Conservation (phyloP, 306 rosid species). For the Carpinus fangiana region DNA sequence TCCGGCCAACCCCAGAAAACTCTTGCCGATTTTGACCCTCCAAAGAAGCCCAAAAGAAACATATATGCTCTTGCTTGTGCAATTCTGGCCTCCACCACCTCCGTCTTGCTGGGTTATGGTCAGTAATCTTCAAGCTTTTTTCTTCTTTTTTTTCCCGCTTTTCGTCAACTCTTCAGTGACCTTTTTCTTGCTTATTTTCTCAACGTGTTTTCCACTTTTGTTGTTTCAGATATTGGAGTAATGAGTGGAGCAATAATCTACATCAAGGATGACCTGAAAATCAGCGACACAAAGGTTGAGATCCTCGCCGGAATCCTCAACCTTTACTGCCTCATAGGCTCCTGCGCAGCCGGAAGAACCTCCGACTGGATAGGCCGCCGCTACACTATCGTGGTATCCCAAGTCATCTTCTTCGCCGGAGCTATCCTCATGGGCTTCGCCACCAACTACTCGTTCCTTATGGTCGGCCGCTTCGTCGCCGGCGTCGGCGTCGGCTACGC, state of each 20-base stretch:
- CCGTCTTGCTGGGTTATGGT: slow-evolving; percentile 87
- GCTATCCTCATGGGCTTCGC: slow-evolving; percentile 86
- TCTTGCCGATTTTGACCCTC: slow-evolving; percentile 50
- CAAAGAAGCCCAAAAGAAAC: slow-evolving; percentile 58
- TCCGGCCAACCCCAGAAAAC: slow-evolving; percentile 32
- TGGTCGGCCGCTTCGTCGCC: slow-evolving; percentile 79
- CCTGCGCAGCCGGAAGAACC: slow-evolving; percentile 74
- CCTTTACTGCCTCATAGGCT: slow-evolving; percentile 66
- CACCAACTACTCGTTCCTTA: slow-evolving; percentile 71
- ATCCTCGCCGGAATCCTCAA: slow-evolving; percentile 70
- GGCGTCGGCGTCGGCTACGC: slow-evolving; percentile 83
- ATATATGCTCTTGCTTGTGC: slow-evolving; percentile 65
- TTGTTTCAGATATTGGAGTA: slow-evolving; percentile 73
- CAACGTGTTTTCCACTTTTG: background rate
- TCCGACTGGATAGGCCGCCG: slow-evolving; percentile 96
- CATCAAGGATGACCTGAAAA: slow-evolving; percentile 52
- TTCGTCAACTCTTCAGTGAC: too few relatives aligned
- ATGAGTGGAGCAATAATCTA: slow-evolving; percentile 83
- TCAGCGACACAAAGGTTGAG: slow-evolving; percentile 53
- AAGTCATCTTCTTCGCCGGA: slow-evolving; percentile 62
- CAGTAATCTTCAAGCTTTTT: background rate
- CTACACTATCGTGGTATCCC: slow-evolving; percentile 70
- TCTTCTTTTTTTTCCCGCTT: background rate
- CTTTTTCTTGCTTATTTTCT: background rate
- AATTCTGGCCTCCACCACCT: slow-evolving; percentile 74